Percentiles rank a stretch among this genome's conserved stretches.
These are phyloP conservation scores for Epichloe scottii DNA, from an alignment of 2,329 filamentous ascomycete species.

Conservation along the genomic window DNA sequence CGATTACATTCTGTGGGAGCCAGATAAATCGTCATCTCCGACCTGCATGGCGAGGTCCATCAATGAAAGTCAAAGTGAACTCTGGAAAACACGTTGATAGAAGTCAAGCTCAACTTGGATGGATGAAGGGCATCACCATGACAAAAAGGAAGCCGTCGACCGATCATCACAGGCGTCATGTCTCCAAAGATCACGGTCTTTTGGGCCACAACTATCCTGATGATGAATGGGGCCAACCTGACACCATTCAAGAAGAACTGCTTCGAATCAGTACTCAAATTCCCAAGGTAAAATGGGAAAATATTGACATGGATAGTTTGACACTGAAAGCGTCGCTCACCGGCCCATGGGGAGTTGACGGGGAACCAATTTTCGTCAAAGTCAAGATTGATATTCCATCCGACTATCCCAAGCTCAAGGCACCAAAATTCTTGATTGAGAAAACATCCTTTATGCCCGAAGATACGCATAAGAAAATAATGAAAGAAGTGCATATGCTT, in stretches of 20 bases:
- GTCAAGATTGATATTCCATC: conserved; percentile 47
- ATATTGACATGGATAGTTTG: conserved; percentile 50
- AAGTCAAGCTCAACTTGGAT: conserved; percentile 47
- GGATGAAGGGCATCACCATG: conserved; percentile 59
- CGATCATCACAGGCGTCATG: conserved; percentile 28
- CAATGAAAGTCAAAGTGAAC: conserved; percentile 43
- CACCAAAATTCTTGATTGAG: conserved; percentile 47
- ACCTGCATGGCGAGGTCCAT: conserved; percentile 40
- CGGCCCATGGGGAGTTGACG: conserved; percentile 48
- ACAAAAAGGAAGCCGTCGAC: conserved; percentile 38
- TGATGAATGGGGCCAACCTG: conserved; percentile 47
- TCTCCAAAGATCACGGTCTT: conserved; percentile 39
- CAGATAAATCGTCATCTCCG: conserved; percentile 17
- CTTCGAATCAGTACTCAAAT: conserved; percentile 48
- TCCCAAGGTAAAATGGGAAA: conserved; percentile 51
- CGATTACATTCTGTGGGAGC: conserved; percentile 24
- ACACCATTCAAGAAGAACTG: conserved; percentile 52
- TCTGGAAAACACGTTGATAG: conserved; percentile 30
- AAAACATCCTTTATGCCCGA: conserved; percentile 51
- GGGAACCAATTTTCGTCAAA: conserved; percentile 47
- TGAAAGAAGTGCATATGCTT: conserved; percentile 43
- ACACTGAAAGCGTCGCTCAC: conserved; percentile 48
- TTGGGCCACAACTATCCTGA: conserved; percentile 39
- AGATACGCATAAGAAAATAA: conserved; percentile 37
- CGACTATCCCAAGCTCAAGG: conserved; percentile 43